Base-by-base conservation (phyloP, 2,329 filamentous ascomycete species). In the Fusarium odoratissimum region DNA sequence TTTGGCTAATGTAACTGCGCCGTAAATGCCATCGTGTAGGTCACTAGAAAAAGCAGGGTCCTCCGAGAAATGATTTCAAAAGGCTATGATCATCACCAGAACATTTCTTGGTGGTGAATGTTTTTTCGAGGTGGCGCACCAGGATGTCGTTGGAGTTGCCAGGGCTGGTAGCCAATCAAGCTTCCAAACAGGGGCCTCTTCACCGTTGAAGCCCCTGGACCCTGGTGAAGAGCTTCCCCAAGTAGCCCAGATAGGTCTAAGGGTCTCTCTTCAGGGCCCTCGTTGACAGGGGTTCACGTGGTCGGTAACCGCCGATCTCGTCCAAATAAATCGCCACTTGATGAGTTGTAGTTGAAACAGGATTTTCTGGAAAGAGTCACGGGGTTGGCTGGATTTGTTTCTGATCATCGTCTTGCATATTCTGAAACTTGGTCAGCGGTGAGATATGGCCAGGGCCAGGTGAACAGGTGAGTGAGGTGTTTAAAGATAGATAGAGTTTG, bases 101-200 rank as follows among this genome's bases (percentile, higher is more conserved):
- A 44, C 40, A 64, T 48, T 56, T 55, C 51, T 59, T 66, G 58
- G 56, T 65, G 58, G 66, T 70, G 68, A 72, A 61, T 55, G 57
- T 66, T 61, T 71, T 65, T 71, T 65, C 60, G 45, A 58, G 55
- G 67, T 60, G 46, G 57, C 60, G 38, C n/a, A 45, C 66, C 37
- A 42, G 74, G 74, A 64, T 72, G 45, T 25, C n/a, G 54, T 64
- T 45, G 55, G 37, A 60, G 49, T 25, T 57, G 58, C 54, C 46
- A 60, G 51, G 57, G 49, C 56, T 65, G 31, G 37, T 33, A 63
- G 46, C 75, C 75, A 77, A 77, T 77, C 75, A 76, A 69, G 33
- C 42, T 45, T 46, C 33, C 30, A 41, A 23, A 55, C 48, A 66
- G 52, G 33, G 56, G 56, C 41, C 51, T 65, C n/a, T 31, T 49